phyloP scores from a whole-genome alignment of 176 grass and related monocot genomes.

The Ananas comosus region DNA sequence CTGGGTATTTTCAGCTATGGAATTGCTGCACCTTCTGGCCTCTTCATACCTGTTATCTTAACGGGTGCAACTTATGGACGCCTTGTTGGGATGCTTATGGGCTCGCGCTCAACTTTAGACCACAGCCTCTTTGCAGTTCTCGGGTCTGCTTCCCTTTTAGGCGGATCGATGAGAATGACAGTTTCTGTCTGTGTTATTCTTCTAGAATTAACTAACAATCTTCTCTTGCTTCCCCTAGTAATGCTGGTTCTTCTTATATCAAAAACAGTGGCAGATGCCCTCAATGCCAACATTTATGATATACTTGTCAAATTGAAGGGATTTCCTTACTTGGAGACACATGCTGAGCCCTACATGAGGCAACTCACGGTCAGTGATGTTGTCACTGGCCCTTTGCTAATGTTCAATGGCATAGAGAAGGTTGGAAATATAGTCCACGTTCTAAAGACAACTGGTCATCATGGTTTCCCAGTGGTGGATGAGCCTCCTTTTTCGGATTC shows the following conservation, averaged over 20 bases:
- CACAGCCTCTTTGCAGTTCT: constrained; percentile 87
- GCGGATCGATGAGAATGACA: constrained; percentile 92
- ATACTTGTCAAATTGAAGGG: constrained; percentile 84
- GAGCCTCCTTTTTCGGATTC: constrained; percentile 60
- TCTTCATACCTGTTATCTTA: constrained; percentile 87
- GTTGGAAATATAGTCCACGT: constrained; percentile 75
- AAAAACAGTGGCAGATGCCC: constrained; percentile 80
- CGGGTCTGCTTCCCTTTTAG: constrained; percentile 81
- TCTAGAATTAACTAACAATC: constrained; percentile 83
- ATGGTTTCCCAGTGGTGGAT: constrained; percentile 83
- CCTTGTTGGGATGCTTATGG: constrained; percentile 69
- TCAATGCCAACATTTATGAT: constrained; percentile 77
- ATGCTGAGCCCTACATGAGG: constrained; percentile 94
- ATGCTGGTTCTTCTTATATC: constrained; percentile 94
- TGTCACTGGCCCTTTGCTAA: constrained; percentile 69
- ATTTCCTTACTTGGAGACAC: constrained; percentile 73
- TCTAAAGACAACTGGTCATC: constrained; percentile 67
- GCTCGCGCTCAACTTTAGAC: constrained; percentile 56
- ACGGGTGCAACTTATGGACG: constrained; percentile 85
- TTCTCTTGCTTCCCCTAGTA: constrained; percentile 78
- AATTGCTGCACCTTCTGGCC: constrained; percentile 68
- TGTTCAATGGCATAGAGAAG: constrained; percentile 71
- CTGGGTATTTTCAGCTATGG: constrained; percentile 97
- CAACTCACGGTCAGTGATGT: constrained; percentile 82
- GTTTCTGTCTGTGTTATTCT: constrained; percentile 85